A percentile compares a stretch with the other conserved stretches of the same genome.
Conservation (phyloP, 345 rosid genomes). For the Gossypium ekmanianum region DNA sequence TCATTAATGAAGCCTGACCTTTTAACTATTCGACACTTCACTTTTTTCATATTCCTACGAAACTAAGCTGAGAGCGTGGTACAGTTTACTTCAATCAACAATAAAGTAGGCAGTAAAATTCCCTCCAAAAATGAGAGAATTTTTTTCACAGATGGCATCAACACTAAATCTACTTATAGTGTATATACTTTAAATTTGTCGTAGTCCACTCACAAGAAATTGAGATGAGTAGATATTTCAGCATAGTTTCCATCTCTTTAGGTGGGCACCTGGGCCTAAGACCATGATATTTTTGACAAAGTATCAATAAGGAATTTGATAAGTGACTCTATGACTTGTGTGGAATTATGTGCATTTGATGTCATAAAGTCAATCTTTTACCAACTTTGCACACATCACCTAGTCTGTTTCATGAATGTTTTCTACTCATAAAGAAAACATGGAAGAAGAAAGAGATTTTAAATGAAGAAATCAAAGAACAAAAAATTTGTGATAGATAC, state of each 20-base stretch:
- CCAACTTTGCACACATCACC: neutral
- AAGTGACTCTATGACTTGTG: neutral
- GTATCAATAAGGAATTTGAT: neutral
- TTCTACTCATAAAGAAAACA: neutral
- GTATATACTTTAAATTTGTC: neutral
- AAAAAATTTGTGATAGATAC: neutral
- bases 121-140: neutral
- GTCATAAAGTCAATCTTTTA: neutral
- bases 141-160: neutral
- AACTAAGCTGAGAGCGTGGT: neutral
- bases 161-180: neutral
- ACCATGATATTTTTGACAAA: neutral
- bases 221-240: neutral
- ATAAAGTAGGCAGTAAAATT: neutral
- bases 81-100: neutral
- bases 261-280: neutral
- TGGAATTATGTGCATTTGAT: neutral
- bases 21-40: neutral
- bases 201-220: neutral
- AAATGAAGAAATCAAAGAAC: neutral
- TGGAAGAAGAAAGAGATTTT: neutral
- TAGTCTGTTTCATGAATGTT: neutral
- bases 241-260: conserved; percentile 4
- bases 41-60: neutral
- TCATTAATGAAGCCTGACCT: neutral